Conservation (phyloP, 768 basidiomycete genomes). For the Pisolithus microcarpus region DNA sequence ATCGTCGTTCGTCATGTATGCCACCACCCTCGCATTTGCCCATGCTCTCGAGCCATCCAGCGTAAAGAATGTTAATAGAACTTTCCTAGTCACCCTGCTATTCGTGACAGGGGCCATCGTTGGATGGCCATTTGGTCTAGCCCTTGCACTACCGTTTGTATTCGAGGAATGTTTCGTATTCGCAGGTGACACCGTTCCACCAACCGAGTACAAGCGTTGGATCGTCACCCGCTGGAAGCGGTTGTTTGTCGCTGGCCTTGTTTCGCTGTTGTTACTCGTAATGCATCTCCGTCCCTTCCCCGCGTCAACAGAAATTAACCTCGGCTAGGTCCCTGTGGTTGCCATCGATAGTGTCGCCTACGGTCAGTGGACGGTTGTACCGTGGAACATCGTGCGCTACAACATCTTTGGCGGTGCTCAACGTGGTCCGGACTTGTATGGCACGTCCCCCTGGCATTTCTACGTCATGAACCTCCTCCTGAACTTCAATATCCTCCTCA, state of each 20-base stretch:
- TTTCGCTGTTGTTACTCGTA: conserved; percentile 60
- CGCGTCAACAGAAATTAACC: neutral
- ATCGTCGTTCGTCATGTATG: conserved; percentile 93
- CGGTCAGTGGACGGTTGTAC: conserved; percentile 67
- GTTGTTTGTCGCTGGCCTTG: conserved; percentile 44
- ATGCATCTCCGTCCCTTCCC: conserved; percentile 13
- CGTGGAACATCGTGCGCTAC: conserved; percentile 91
- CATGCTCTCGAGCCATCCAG: conserved; percentile 57
- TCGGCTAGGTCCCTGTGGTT: conserved; percentile 74
- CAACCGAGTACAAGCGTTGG: conserved; percentile 45
- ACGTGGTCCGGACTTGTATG: conserved; percentile 89
- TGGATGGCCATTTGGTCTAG: conserved; percentile 95
- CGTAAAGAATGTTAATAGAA: conserved; percentile 44
- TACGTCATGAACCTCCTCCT: conserved; percentile 85
- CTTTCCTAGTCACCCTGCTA: conserved; percentile 55
- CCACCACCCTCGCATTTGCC: conserved; percentile 70
- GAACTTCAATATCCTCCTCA: conserved; percentile 87
- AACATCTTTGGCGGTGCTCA: conserved; percentile 80
- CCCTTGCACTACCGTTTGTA: conserved; percentile 82
- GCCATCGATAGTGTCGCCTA: conserved; percentile 83
- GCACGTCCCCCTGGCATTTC: conserved; percentile 80
- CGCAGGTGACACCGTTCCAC: conserved; percentile 57
- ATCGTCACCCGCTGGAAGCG: conserved; percentile 52
- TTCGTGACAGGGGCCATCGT: conserved; percentile 82
- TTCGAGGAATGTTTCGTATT: conserved; percentile 82